Evolutionary conservation across 2,329 filamentous ascomycete species (phyloP).

Genomic region (Stachybotrys elegans): DNA sequence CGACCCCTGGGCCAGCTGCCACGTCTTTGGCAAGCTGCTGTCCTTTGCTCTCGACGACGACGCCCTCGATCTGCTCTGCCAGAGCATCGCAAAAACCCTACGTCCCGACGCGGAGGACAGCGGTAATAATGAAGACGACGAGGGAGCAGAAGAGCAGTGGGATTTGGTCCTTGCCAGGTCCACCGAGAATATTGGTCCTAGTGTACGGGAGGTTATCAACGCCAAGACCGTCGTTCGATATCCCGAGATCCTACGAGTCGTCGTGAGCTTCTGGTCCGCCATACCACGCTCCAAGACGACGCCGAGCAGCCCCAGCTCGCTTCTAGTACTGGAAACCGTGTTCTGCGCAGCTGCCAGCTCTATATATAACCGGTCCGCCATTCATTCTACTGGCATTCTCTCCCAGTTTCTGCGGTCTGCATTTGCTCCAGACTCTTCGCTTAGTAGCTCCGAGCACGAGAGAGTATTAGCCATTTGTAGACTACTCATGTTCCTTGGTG

Average conservation of each 20-base stretch:
- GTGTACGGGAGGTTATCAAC: constrained; percentile 44
- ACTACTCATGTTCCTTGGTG: constrained; percentile 66
- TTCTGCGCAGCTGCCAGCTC: constrained; percentile 54
- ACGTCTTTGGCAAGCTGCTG: constrained; percentile 78
- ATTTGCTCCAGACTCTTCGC: constrained; percentile 45
- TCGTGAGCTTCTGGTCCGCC: constrained; percentile 60
- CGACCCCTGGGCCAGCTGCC: constrained; percentile 62
- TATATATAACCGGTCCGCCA: constrained; percentile 61
- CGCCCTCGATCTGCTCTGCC: constrained; percentile 64
- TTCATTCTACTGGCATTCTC: constrained; percentile 69
- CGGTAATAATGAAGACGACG: constrained; percentile 21
- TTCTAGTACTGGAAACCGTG: constrained; percentile 63
- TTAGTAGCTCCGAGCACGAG: constrained; percentile 51
- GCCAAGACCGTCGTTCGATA: constrained; percentile 51
- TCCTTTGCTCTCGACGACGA: constrained; percentile 78
- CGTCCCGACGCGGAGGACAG: constrained; percentile 23
- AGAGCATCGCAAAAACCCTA: constrained; percentile 36
- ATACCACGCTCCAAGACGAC: constrained; percentile 44
- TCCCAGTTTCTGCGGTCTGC: constrained; percentile 60
- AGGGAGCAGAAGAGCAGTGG: constrained; percentile 32
- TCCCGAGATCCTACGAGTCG: constrained; percentile 56
- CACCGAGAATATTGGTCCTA: constrained; percentile 30
- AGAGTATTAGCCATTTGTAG: constrained; percentile 64
- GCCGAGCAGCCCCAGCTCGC: constrained; percentile 47
- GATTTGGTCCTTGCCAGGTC: constrained; percentile 30